Evolutionary conservation across 139 green algal species (phyloP), one percentile per base, ranked within the genome.

Genomic region (Chlorella sp.): DNA sequence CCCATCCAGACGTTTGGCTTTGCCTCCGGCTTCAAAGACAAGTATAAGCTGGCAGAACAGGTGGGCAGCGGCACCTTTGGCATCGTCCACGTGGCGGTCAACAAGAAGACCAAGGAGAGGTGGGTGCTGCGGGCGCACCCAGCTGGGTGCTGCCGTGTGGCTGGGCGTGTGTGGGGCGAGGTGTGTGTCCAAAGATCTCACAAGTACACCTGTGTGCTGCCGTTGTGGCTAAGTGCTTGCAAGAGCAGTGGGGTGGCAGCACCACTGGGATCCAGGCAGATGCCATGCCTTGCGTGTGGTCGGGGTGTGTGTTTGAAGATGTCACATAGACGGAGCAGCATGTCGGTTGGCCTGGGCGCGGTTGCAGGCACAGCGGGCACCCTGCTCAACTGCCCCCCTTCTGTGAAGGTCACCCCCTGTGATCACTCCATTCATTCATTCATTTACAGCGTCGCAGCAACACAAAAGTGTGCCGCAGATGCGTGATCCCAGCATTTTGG

Each of bases 51-150:
- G n/a, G 83, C 85, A 22, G 80, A 90, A 39, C 78, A 92, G 69
- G 42, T 95, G 15, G 92, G 92, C 78, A 83, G 48, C n/a, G 92
- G 92, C 24, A 92, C 86, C 3, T 95, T 95, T 93, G 92, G 92
- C 53, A 87, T 85, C 1, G 92, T 94, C 14, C 78, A 91, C 60
- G 76, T 88, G 11, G 87, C 81, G 0, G 57, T 71, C 28, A 69
- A 87, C 88, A 82, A 60, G 19, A 36, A 84, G 71, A 93, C 85
- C 34, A 83, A 85, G 5, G 88, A 93, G 79, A 61, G 87, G 90
- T 90, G 68, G 86, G 88, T 21, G 34, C 75, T 40, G 75, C 28
- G n/a, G 75, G 68, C 68, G 32, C 28, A 76, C 68, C 14, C 32
- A 4, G 19, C 37, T n/a, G 22, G 75, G 12, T 34, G 69, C 28